phyloP scores from a whole-genome alignment of 2,329 filamentous ascomycete genomes.

The Aspergillus awamori region DNA sequence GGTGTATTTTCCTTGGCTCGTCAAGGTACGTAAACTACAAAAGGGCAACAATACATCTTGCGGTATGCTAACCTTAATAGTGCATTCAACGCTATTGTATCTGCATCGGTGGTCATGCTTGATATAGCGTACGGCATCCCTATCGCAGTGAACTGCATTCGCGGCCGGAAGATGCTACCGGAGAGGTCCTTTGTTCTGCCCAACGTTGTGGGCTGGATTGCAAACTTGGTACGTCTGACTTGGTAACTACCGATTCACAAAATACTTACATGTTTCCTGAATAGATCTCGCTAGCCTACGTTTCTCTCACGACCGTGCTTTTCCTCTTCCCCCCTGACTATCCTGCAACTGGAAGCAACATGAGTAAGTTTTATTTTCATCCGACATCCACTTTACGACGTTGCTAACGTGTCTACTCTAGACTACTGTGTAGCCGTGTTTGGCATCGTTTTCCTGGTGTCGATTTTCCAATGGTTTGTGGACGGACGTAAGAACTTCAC shows the following conservation, averaged over 20 bases:
- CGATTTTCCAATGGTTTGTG: conserved; percentile 61
- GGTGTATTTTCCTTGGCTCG: conserved; percentile 70
- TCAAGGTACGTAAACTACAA: conserved; percentile 31
- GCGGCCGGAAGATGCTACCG: conserved; percentile 67
- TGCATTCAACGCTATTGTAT: conserved; percentile 72
- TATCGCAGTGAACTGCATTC: conserved; percentile 68
- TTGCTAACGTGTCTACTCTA: conserved; percentile 18
- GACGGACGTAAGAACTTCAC: conserved; percentile 65
- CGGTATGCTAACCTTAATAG: conserved; percentile 34
- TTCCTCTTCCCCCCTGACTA: conserved; percentile 73
- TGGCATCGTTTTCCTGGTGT: conserved; percentile 60
- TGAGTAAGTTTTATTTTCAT: conserved; percentile 57
- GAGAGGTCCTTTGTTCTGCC: conserved; percentile 62
- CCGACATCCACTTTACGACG: not conserved
- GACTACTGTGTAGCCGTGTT: conserved; percentile 57
- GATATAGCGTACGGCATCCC: conserved; percentile 76
- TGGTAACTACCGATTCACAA: not conserved
- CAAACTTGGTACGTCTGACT: conserved; percentile 55
- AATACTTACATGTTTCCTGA: conserved; percentile 24
- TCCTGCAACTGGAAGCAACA: conserved; percentile 66
- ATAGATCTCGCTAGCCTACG: conserved; percentile 62
- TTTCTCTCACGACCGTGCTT: conserved; percentile 70
- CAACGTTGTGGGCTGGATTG: conserved; percentile 59
- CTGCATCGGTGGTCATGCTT: conserved; percentile 71
- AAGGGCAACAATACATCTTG: too few species aligned